Conservation (phyloP, 2,329 filamentous ascomycete genomes). For the Xylaria sp. region DNA sequence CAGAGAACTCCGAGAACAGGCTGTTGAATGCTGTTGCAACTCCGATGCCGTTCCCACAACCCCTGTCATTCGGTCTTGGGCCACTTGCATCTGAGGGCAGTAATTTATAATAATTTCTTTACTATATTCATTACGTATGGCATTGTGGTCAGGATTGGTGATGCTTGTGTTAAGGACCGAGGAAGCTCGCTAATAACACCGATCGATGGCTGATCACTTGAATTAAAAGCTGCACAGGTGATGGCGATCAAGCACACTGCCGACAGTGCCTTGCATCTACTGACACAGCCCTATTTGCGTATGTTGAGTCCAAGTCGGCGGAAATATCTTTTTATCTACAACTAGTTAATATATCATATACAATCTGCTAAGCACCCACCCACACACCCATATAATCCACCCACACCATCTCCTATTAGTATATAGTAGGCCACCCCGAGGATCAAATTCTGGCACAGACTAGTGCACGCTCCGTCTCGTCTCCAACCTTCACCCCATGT, state of each 20-base stretch:
- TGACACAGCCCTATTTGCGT: slow-evolving; percentile 4
- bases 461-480: slow-evolving; percentile 16
- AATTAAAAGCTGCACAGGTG: not conserved
- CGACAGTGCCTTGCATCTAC: slow-evolving; percentile 29
- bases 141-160: not conserved
- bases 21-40: slow-evolving; percentile 13
- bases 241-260: slow-evolving; percentile 24
- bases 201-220: not conserved
- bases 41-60: slow-evolving; percentile 23
- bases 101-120: slow-evolving; percentile 4
- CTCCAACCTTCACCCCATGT: slow-evolving; percentile 29
- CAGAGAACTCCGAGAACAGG: slow-evolving; percentile 9
- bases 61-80: slow-evolving; percentile 13
- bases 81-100: not conserved
- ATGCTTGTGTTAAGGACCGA: not conserved
- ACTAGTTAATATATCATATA: slow-evolving; percentile 18
- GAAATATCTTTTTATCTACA: not conserved
- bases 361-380: slow-evolving; percentile 12
- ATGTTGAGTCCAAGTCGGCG: not conserved
- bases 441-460: not conserved
- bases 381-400: slow-evolving; percentile 14
- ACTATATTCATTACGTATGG: slow-evolving; percentile 25
- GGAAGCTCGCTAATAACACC: not conserved
- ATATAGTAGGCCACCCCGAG: slow-evolving; percentile 13
- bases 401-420: slow-evolving; percentile 16